phyloP scores from a whole-genome alignment of 176 grass and related monocot genomes.

The Bonia amplexicaulis region DNA sequence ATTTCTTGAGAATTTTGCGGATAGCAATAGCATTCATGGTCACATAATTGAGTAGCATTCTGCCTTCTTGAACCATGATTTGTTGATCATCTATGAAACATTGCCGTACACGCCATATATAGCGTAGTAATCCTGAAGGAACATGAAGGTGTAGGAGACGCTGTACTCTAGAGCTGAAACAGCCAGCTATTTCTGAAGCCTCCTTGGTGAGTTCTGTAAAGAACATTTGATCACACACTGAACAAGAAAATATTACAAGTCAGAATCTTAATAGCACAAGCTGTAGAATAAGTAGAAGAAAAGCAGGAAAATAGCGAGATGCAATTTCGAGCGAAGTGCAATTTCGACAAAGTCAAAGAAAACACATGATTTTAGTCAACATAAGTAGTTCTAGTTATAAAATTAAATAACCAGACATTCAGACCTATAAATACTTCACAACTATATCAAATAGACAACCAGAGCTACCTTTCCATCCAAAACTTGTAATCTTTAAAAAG shows the following conservation, averaged over 20 bases:
- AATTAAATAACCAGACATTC: background rate
- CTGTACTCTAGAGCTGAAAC: conserved; percentile 73
- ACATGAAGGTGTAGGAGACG: conserved; percentile 68
- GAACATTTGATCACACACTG: conserved; percentile 70
- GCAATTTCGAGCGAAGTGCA: background rate
- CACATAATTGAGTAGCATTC: conserved; percentile 68
- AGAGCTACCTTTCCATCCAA: background rate
- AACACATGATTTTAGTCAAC: background rate
- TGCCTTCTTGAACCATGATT: conserved; percentile 73
- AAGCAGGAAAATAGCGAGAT: background rate
- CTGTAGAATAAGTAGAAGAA: background rate
- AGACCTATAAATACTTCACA: background rate
- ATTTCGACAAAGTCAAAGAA: background rate
- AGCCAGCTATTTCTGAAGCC: conserved; percentile 69
- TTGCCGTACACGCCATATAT: conserved; percentile 53
- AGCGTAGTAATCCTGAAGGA: conserved; percentile 58
- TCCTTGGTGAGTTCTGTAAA: conserved; percentile 77
- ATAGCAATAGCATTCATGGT: conserved; percentile 86
- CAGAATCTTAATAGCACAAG: conserved; percentile 3
- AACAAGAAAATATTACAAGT: conserved; percentile 23
- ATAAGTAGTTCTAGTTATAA: background rate
- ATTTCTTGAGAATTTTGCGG: conserved; percentile 78
- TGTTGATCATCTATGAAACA: conserved; percentile 79
- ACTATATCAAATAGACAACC: background rate
- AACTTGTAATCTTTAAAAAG: background rate